Conservation (phyloP, 73 alveolate species). For the Blepharisma japonicum region DNA sequence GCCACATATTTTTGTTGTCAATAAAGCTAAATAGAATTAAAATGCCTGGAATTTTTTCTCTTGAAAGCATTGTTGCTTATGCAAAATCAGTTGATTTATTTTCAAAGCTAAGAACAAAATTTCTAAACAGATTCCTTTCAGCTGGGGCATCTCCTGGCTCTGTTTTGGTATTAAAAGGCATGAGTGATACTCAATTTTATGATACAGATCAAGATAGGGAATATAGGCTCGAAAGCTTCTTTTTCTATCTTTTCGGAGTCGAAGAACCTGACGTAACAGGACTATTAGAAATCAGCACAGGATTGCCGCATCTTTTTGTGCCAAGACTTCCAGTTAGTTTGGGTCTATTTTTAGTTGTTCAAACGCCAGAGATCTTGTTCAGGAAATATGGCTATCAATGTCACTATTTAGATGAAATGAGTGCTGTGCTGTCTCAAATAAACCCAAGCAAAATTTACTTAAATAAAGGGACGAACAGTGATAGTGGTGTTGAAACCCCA, state of each 20-base stretch:
- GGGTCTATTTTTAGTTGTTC: constrained; percentile 42
- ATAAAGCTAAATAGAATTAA: background rate
- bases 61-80: background rate
- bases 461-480: constrained; percentile 70
- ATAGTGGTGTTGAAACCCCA: constrained; percentile 56
- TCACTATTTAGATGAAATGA: constrained; percentile 49
- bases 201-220: constrained; percentile 36
- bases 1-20: no score
- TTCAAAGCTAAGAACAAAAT: constrained; percentile 3
- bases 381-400: constrained; percentile 63
- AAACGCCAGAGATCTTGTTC: constrained; percentile 47
- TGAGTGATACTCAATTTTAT: background rate
- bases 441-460: constrained; percentile 68
- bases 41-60: constrained; percentile 9
- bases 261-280: constrained; percentile 41
- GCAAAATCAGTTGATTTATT: constrained; percentile 4
- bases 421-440: constrained; percentile 40
- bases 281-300: constrained; percentile 32
- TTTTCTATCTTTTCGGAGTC: constrained; percentile 52
- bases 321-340: constrained; percentile 47
- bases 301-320: constrained; percentile 44
- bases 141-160: background rate
- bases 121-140: background rate
- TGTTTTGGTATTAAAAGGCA: background rate
- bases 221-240: constrained; percentile 43